These are phyloP conservation scores for Acacia crassicarpa DNA, from an alignment of 306 rosid genomes.

Conservation along the genomic window DNA sequence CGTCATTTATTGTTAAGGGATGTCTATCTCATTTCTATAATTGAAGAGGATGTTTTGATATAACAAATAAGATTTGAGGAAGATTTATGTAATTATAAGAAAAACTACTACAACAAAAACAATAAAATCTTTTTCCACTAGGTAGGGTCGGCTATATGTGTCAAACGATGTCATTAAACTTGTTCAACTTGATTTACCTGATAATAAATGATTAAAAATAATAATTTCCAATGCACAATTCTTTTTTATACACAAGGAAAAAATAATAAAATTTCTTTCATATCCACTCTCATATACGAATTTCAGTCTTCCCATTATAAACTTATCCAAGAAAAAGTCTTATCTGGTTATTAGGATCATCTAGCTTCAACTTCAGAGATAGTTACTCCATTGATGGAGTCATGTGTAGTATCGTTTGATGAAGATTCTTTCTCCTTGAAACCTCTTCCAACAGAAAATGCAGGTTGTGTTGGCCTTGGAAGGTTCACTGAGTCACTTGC, in stretches of 20 bases:
- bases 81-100: neutral
- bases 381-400: neutral
- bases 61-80: neutral
- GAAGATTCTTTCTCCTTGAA: neutral
- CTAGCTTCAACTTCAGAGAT: slow-evolving; percentile 1
- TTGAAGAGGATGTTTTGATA: neutral
- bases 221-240: neutral
- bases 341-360: neutral
- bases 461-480: slow-evolving; percentile 6
- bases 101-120: too few relatives aligned
- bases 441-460: slow-evolving; percentile 15
- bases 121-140: too few relatives aligned
- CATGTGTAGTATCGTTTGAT: neutral
- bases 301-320: neutral
- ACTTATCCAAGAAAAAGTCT: neutral
- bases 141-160: too few relatives aligned
- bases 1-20: neutral
- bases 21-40: neutral
- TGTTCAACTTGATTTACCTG: neutral
- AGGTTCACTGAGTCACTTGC: slow-evolving; percentile 2
- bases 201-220: neutral
- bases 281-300: neutral
- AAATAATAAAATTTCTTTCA: neutral
- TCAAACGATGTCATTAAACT: too few relatives aligned
- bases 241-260: neutral